Evolutionary conservation across 768 basidiomycete genomes (phyloP).

Genomic region (Pleurotus ostreatus): DNA sequence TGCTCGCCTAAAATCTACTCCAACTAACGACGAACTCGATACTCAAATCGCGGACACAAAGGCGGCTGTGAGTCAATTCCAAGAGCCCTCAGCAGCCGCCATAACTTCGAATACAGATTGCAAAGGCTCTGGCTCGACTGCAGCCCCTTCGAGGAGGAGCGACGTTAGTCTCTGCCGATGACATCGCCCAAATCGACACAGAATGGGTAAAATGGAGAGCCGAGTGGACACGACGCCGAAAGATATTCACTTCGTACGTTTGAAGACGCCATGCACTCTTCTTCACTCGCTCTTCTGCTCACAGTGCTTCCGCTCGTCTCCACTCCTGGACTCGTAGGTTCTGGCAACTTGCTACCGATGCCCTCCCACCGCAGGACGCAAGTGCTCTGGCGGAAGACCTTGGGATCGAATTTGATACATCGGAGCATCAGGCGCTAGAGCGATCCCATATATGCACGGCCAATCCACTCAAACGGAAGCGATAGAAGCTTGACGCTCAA

Average conservation of each 20-base stretch:
- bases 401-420: slow-evolving; percentile 74
- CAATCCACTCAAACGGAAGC: slow-evolving; percentile 50
- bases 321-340: slow-evolving; percentile 41
- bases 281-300: neutral
- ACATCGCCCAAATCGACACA: slow-evolving; percentile 60
- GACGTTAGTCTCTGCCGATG: slow-evolving; percentile 65
- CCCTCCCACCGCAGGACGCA: slow-evolving; percentile 63
- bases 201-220: slow-evolving; percentile 80
- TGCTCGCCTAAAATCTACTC: slow-evolving; percentile 53
- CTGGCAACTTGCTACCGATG: slow-evolving; percentile 69
- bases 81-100: slow-evolving; percentile 3
- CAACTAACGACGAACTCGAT: slow-evolving; percentile 67
- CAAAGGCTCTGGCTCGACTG: slow-evolving; percentile 44
- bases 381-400: slow-evolving; percentile 68
- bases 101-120: slow-evolving; percentile 35
- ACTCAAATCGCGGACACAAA: slow-evolving; percentile 46
- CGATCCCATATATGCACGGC: slow-evolving; percentile 49
- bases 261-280: neutral
- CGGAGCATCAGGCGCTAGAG: slow-evolving; percentile 68
- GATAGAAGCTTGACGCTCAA: slow-evolving; percentile 13
- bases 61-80: slow-evolving; percentile 40
- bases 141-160: slow-evolving; percentile 65
- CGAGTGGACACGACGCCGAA: slow-evolving; percentile 77
- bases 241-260: slow-evolving; percentile 71
- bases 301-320: neutral